Evolutionary conservation across 192 early-diverging fungal species (phyloP), one percentile per base, ranked within the genome.

Genomic region (Pilaira anomala): DNA sequence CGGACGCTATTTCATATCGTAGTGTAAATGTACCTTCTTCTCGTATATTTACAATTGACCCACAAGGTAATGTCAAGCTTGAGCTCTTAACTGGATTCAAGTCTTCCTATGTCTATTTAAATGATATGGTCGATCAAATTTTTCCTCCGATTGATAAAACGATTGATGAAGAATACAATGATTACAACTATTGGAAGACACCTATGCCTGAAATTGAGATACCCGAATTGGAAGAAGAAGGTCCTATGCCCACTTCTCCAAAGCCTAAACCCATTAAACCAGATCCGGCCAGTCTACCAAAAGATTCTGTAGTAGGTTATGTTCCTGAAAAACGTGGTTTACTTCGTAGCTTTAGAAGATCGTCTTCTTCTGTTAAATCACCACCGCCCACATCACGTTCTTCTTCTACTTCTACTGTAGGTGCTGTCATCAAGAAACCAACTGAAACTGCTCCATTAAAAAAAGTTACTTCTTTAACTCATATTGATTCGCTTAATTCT

Each of bases 21-120:
- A 88, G 85, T 65, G 97, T 98, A 48, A 87, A 94, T 72, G 87
- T 99, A 9, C 97, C 97, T 0, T 73, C 90, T 5, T 92, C 92
- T 24, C 83, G 93, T 25, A 99, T 99, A 30, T 99, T 96, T 73
- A 98, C 97, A 3, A 97, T 99, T 58, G 95, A 98, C 66, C 79
- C 91, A 1, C 78, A 86, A 12, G 95, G 97, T 40, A 88, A 94
- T 62, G 80, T 99, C 36, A 94, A 93, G 68, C 74, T 98, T 16
- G 94, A 99, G 66, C 72, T 99, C 50, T 66, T 97, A 57, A 76
- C 80, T 4, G 86, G 85, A 2, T 98, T 92, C 76, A 91, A 88
- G 55, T 90, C 90, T 11, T 90, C 92, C 54, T 94, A 98, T 60
- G 73, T 92, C 48, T 87, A 93, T 61, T 74, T 98, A 66, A 95